Evolutionary conservation across 495 filamentous ascomycete genomes (phyloP), one percentile per base, ranked within the genome.

Genomic region (Astrocystis sublimbata): DNA sequence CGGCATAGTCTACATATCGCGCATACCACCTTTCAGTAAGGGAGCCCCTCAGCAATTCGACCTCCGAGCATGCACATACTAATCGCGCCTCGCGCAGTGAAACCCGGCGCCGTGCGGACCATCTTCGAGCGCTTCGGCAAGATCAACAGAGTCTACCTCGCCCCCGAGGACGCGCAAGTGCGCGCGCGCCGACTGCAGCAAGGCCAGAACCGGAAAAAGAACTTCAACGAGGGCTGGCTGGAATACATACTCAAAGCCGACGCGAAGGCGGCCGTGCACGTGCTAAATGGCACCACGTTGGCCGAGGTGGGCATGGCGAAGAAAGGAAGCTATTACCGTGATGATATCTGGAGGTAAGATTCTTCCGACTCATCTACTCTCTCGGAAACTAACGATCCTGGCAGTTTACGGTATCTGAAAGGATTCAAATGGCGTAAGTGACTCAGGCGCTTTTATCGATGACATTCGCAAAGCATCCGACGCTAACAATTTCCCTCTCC

Each of bases 151-250:
- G 86, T 97, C 15, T 98, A 96, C 75, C 84, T 98, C 0, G 83
- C 92, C 0, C 94, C 93, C 5, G 90, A 92, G 70, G 85, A 92
- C 65, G 82, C 85, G 0, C 69, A 83, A 24, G 77, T 82, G 9
- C 86, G 88, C 52, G 75, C 78, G 51, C 75, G 73, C 30, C 85
- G 90, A 13, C 73, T 90, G 7, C 79, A 81, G 26, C 81, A 78
- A 40, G 89, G 90, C n/a, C 89, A 90, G 24, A 97, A 96, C 74
- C 94, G 93, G 74, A 93, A 96, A 70, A 86, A 89, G 60, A 85
- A 81, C 15, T 98, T 89, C 74, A 87, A 86, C 6, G 96, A 98
- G 70, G 94, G 94, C 2, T 98, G 94, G 94, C 86, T 98, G 17
- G 94, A 98, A 68, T 97, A 96, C 67, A 73, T 83, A 23, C 87